phyloP scores from a whole-genome alignment of 768 basidiomycete species.

The Pleurotus eryngii region DNA sequence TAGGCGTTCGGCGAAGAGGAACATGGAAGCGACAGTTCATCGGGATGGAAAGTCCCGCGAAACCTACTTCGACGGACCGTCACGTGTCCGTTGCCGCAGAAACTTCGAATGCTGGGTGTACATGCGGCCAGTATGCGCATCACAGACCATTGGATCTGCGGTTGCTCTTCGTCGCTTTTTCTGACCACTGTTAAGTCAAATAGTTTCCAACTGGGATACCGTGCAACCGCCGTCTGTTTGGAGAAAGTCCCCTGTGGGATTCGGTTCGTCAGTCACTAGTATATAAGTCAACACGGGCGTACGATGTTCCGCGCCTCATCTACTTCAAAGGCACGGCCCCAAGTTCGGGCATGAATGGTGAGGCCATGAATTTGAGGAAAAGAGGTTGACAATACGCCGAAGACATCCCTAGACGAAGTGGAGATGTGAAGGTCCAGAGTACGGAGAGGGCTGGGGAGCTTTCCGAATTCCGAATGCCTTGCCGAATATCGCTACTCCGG shows the following conservation, averaged over 20 bases:
- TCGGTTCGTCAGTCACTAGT: not conserved
- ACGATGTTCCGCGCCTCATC: not conserved
- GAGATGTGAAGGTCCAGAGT: too few relatives aligned
- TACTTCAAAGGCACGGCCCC: too few relatives aligned
- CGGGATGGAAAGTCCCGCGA: too few relatives aligned
- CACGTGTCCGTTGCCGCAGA: not conserved
- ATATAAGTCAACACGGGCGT: not conserved
- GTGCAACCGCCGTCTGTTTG: not conserved
- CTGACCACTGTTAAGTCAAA: not conserved
- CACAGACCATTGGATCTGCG: not conserved
- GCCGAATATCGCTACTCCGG: too few relatives aligned
- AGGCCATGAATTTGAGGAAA: not conserved
- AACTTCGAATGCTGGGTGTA: not conserved
- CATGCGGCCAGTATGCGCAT: not conserved
- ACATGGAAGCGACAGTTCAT: too few relatives aligned
- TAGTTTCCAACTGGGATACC: not conserved
- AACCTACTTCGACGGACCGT: not conserved
- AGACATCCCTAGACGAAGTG: not conserved
- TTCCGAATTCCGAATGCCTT: too few relatives aligned
- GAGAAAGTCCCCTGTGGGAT: not conserved
- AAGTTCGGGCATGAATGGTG: too few relatives aligned
- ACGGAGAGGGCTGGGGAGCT: too few relatives aligned
- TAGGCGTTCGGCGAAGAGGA: too few relatives aligned
- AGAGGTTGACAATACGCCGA: not conserved
- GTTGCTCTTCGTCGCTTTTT: not conserved